Conservation (phyloP, 208 protist genomes). For the Endotrypanum monterogeii region DNA sequence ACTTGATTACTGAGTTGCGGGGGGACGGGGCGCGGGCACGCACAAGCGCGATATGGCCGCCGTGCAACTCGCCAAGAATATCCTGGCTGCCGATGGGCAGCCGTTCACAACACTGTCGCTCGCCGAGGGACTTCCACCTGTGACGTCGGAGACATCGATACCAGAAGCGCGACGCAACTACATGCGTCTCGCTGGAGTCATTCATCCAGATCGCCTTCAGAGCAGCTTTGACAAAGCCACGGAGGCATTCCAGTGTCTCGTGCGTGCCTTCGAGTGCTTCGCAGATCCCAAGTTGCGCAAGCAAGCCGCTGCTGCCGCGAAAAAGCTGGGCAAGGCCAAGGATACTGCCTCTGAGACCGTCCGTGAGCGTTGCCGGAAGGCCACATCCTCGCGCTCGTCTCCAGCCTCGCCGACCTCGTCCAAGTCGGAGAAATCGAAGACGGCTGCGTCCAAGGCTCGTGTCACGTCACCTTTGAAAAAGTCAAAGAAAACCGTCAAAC, state of each 20-base stretch:
- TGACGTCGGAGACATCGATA: slow-evolving; percentile 59
- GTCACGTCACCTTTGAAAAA: neutral
- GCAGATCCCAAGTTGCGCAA: slow-evolving; percentile 67
- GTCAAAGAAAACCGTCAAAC: slow-evolving; percentile 7
- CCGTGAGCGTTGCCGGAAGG: neutral
- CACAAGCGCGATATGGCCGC: slow-evolving; percentile 28
- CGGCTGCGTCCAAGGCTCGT: neutral
- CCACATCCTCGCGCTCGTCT: slow-evolving; percentile 2
- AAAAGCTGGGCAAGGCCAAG: neutral
- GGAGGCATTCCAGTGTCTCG: slow-evolving; percentile 83
- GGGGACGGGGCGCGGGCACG: neutral
- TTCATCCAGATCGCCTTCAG: slow-evolving; percentile 87
- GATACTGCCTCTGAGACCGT: neutral
- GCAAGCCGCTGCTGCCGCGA: slow-evolving; percentile 19
- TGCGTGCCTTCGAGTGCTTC: slow-evolving; percentile 81
- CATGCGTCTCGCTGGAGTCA: slow-evolving; percentile 71
- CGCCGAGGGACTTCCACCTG: slow-evolving; percentile 54
- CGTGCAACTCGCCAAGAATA: slow-evolving; percentile 44
- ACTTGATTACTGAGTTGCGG: no score
- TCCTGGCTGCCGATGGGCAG: slow-evolving; percentile 53
- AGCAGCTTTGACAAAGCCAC: slow-evolving; percentile 62
- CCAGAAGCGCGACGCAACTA: slow-evolving; percentile 78
- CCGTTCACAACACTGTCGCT: slow-evolving; percentile 67
- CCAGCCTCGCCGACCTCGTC: neutral
- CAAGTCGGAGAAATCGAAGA: slow-evolving; percentile 2